Base-by-base conservation (phyloP, 78 protist genomes). In the Dictyostelium citrinum region DNA sequence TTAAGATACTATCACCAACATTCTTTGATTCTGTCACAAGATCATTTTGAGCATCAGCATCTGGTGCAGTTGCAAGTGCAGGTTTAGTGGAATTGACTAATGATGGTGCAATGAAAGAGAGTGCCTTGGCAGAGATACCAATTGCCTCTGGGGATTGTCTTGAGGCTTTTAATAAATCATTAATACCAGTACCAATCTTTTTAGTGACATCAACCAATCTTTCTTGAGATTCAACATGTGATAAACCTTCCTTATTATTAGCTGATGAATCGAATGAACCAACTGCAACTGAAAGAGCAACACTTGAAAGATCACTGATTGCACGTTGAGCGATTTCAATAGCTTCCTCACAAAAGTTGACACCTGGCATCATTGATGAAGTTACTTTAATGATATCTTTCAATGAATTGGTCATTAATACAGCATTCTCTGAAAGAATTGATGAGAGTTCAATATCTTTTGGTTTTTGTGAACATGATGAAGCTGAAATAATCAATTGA, bases 81-180 rank as follows among this genome's bases (percentile, higher is more conserved):
- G 88, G 37, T 41, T 80, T 55, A 80, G 91, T 81, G 3, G 91
- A 4, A 6, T 20, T 74, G 0, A 76, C 86, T 0, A 85, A 29
- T 8, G 31, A 35, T 12, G 86, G 90, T 31, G 94, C 68, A 41
- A 77, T 83, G 41, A 79, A 82, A 12, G 82, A 49, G 31, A 90
- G 76, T 8, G 84, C 58, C 46, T 76, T 83, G 14, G 97, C 95
- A 33, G 95, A 39, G 20, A 76, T 46, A 79, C 95, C 95, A 80
- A 91, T 83, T 2, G 84, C 90, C 71, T 91, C 95, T 45, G 95
- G 95, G 60, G 95, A 91, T 76, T 83, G 95, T 67, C 93, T 91
- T 24, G 94, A 90, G 1, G 91, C 97, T 81, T 90, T 90, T 12
- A 78, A 33, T 8, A 83, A 45, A 55, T 80, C 91, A 49, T 83